Base-by-base conservation (phyloP, 306 rosid species). In the Medicago ruthenica region DNA sequence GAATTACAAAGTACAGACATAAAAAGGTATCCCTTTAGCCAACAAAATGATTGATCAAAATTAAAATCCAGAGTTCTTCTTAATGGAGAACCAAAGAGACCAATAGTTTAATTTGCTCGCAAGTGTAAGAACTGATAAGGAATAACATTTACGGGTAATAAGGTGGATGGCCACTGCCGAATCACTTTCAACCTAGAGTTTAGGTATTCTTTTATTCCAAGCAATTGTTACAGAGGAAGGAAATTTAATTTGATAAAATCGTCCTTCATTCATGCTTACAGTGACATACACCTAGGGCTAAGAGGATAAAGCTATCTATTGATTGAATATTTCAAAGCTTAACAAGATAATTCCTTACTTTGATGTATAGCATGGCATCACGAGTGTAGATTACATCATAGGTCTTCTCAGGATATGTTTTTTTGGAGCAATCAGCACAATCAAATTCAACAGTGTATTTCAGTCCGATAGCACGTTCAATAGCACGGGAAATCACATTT, bases 401-500 rank as follows among this genome's bases (percentile, higher is more conserved):
- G 50, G 89, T 78, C 44, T 83, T 79, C 31, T 85, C 92, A 10
- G 96, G 90, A 75, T 89, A 92, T 36, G 75, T 50, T 78, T 95
- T 95, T 70, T 76, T 87, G 50, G 88, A 89, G 88, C 99, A 95
- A 83, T 95, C 99, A 8, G 89, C 96, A 7, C 91, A 96, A 83
- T 92, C 99, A 78, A 95, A 92, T 79, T 95, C 99, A 5, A 92
- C 96, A 1, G 86, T 39, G 57, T 84, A 92, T 55, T 88, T 83
- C 73, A 90, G 90, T 47, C 99, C 97, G 47, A 90, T 90, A 6
- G 99, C 89, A 2, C 88, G 89, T 67, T 95, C 99, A 11, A 95
- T 87, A 65, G 97, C 99, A 27, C 91, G 81, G 8, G 99, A 95
- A 51, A 95, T 86, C 99, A 95, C 92, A 75, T 95, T 95, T 48